A percentile compares a stretch with the other conserved stretches of the same genome.
Conservation (phyloP, 2,329 filamentous ascomycete genomes). For the Hymenoscyphus fructigenus region DNA sequence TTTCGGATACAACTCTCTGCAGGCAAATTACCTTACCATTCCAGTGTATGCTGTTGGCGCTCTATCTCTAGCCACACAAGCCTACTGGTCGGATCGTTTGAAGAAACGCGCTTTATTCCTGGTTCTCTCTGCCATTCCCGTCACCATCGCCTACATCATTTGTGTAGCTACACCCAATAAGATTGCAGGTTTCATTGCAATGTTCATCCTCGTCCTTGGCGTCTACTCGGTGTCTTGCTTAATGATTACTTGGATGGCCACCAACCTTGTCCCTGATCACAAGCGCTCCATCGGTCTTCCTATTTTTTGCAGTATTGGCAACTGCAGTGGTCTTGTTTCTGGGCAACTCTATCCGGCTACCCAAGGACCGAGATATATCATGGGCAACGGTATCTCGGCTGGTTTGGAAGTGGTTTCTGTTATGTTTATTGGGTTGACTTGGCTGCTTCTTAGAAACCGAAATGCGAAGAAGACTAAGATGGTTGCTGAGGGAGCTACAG, state of each 20-base stretch:
- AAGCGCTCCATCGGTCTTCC: slow-evolving; percentile 47
- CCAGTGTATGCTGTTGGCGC: slow-evolving; percentile 55
- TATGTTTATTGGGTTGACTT: neutral
- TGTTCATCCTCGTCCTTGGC: slow-evolving; percentile 45
- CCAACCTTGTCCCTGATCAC: slow-evolving; percentile 46
- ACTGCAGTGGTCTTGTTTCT: slow-evolving; percentile 42
- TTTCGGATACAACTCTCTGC: slow-evolving; percentile 49
- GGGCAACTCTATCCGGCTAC: slow-evolving; percentile 18
- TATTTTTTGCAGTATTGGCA: slow-evolving; percentile 45
- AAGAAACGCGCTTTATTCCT: slow-evolving; percentile 9
- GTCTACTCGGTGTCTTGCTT: slow-evolving; percentile 48
- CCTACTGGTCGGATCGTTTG: slow-evolving; percentile 45
- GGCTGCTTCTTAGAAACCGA: neutral
- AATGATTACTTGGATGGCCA: slow-evolving; percentile 45
- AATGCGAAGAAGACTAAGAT: neutral
- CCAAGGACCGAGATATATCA: slow-evolving; percentile 16
- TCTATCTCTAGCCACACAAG: slow-evolving; percentile 43
- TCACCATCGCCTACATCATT: slow-evolving; percentile 18
- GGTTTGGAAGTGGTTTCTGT: slow-evolving; percentile 12
- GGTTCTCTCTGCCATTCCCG: slow-evolving; percentile 18
- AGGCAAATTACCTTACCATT: slow-evolving; percentile 53
- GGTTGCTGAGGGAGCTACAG: neutral
- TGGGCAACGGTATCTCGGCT: slow-evolving; percentile 11
- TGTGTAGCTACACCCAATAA: slow-evolving; percentile 43
- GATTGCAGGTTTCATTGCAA: slow-evolving; percentile 49